Evolutionary conservation across 345 rosid genomes (phyloP), one percentile per base, ranked within the genome.

Genomic region (Ricinus communis): DNA sequence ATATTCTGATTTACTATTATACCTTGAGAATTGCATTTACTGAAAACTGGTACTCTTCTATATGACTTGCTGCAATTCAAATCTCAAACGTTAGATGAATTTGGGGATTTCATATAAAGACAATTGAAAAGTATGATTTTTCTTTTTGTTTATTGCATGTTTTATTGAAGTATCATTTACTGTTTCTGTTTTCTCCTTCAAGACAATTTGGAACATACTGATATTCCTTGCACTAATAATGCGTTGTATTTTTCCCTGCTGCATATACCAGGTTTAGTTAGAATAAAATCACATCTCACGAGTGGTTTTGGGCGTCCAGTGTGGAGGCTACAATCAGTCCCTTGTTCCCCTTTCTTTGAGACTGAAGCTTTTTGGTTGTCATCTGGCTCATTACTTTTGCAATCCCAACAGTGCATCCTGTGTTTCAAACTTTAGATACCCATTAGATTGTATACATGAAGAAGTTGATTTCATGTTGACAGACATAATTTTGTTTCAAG

Each of bases 401-500:
- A 40, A 66, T 31, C 38, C 62, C 33, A 59, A 25, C 41, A 60
- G 53, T 49, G 27, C 62, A 8, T 69, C 51, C 33, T 12, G 27
- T 51, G 40, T 66, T 19, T 61, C 43, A 69, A 72, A 59, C 40
- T 63, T 76, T 22, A 22, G 33, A 16, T 10, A 55, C 46, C 40
- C 24, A 69, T 55, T 40, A 33, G 43, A 66, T 49, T 24, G 64
- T 38, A 61, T 51, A 50, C 54, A 65, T 65, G 30, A 41, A 31
- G 30, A 41, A 31, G 22, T 71, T 72, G 59, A 33, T n/a, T 72
- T 71, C 71, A 70, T 58, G 49, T 19, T 24, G 36, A 8, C 12
- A 61, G 69, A 79, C 74, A 33, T 73, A 8, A 24, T 68, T 68
- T 60, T 59, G 54, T 61, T 40, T 14, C 15, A 60, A 33, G 65